These are phyloP conservation scores for Picea sitchensis DNA, from an alignment of 75 land plant species.

Conservation along the genomic window DNA sequence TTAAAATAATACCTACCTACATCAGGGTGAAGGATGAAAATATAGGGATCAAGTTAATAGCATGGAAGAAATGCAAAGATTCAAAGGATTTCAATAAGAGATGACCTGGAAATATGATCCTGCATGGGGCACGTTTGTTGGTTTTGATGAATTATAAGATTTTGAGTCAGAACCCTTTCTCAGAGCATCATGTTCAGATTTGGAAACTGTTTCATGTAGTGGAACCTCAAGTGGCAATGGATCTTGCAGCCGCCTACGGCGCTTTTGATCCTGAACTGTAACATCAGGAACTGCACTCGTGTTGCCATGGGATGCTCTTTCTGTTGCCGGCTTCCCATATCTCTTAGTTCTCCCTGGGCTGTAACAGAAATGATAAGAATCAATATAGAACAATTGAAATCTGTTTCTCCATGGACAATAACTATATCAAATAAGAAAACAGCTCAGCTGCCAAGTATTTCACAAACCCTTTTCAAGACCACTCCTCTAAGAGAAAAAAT, in stretches of 20 bases:
- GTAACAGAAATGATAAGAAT: slow-evolving; percentile 4
- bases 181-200: background rate
- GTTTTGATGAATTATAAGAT: slow-evolving; percentile 2
- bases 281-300: slow-evolving; percentile 11
- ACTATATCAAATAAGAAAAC: background rate
- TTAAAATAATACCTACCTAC: background rate
- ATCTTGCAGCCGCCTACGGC: slow-evolving; percentile 36
- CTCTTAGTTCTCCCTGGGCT: slow-evolving; percentile 62
- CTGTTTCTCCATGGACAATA: background rate
- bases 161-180: slow-evolving; percentile 9
- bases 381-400: background rate
- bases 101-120: slow-evolving; percentile 7
- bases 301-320: slow-evolving; percentile 21
- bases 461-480: background rate
- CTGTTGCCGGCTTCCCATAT: slow-evolving; percentile 45
- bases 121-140: background rate
- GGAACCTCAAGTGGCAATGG: slow-evolving; percentile 35
- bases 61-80: background rate
- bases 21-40: background rate
- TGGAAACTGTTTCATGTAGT: slow-evolving; percentile 1
- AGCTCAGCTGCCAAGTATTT: background rate
- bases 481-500: background rate
- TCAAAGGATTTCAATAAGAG: slow-evolving; percentile 5
- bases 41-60: background rate
- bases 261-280: slow-evolving; percentile 24